Percentiles rank a stretch among this genome's conserved stretches.
These are phyloP conservation scores for Elsinoe batatas DNA, from an alignment of 2,329 filamentous ascomycete species.

Conservation along the genomic window DNA sequence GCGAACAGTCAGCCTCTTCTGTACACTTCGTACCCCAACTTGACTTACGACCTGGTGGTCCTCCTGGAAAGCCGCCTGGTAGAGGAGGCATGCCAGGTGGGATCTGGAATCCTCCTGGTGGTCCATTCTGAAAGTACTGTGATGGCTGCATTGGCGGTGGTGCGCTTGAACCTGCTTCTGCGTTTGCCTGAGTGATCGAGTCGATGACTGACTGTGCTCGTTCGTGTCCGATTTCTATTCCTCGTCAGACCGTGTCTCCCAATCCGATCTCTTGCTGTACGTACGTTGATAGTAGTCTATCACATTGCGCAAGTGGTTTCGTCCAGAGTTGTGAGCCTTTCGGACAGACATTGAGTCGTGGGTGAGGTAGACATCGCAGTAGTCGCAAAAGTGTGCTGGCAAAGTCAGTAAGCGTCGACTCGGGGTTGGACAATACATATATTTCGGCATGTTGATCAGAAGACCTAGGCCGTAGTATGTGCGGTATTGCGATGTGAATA, in stretches of 20 bases:
- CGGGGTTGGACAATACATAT: conserved; percentile 16
- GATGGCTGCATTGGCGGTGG: conserved; percentile 20
- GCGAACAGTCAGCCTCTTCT: neutral
- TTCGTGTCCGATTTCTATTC: conserved; percentile 86
- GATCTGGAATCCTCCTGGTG: neutral
- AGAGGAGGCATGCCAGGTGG: conserved; percentile 30
- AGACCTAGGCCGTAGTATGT: no score
- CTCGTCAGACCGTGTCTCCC: neutral
- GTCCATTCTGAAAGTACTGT: conserved; percentile 16
- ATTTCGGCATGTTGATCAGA: conserved; percentile 22
- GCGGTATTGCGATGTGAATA: no score
- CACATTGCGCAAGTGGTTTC: conserved; percentile 95
- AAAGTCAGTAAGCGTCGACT: conserved; percentile 14
- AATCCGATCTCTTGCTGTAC: conserved; percentile 20
- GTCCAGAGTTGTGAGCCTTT: conserved; percentile 93
- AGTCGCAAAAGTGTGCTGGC: conserved; percentile 48
- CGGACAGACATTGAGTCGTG: conserved; percentile 99
- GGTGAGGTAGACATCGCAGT: conserved; percentile 99
- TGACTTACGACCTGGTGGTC: conserved; percentile 18
- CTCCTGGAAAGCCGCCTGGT: conserved; percentile 31
- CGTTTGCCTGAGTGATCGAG: conserved; percentile 92
- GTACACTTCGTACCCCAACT: neutral
- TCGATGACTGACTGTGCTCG: conserved; percentile 98
- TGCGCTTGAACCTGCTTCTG: conserved; percentile 73
- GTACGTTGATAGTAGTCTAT: conserved; percentile 95